phyloP scores from a whole-genome alignment of 768 basidiomycete species.

The Russula sp. region DNA sequence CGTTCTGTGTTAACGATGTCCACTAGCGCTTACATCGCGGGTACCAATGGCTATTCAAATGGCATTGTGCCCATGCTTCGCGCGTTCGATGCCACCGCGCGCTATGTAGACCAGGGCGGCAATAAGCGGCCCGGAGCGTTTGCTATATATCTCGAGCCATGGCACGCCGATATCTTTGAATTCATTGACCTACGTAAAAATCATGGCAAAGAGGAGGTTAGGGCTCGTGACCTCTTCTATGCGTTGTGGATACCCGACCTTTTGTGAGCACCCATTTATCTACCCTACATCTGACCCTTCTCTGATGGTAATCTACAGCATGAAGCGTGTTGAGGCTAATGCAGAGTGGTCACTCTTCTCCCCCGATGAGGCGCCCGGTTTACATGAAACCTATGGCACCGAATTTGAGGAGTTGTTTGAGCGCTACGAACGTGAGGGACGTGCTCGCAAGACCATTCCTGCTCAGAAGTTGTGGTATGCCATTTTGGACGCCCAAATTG shows the following conservation, averaged over 20 bases:
- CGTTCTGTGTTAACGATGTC: neutral
- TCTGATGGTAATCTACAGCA: conserved; percentile 41
- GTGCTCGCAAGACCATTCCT: conserved; percentile 73
- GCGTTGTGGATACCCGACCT: conserved; percentile 97
- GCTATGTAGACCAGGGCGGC: conserved; percentile 97
- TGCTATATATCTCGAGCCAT: conserved; percentile 97
- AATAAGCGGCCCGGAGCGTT: conserved; percentile 99
- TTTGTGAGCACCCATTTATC: conserved; percentile 50
- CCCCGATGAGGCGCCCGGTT: conserved; percentile 88
- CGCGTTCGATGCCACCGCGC: conserved; percentile 94
- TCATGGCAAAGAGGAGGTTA: conserved; percentile 95
- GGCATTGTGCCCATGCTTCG: conserved; percentile 99
- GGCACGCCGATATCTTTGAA: conserved; percentile 97
- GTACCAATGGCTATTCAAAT: conserved; percentile 98
- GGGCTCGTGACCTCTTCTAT: conserved; percentile 95
- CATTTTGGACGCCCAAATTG: conserved; percentile 92
- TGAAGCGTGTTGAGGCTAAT: conserved; percentile 91
- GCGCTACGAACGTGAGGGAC: conserved; percentile 85
- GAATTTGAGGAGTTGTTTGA: conserved; percentile 86
- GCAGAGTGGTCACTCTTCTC: conserved; percentile 96
- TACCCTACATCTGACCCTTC: neutral
- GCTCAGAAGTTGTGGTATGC: conserved; percentile 99
- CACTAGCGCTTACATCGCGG: conserved; percentile 90
- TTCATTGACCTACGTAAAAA: conserved; percentile 98
- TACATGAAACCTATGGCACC: conserved; percentile 81